Evolutionary conservation across 805 yeast genomes (phyloP).

Genomic region (Lachancea dasiensis): DNA sequence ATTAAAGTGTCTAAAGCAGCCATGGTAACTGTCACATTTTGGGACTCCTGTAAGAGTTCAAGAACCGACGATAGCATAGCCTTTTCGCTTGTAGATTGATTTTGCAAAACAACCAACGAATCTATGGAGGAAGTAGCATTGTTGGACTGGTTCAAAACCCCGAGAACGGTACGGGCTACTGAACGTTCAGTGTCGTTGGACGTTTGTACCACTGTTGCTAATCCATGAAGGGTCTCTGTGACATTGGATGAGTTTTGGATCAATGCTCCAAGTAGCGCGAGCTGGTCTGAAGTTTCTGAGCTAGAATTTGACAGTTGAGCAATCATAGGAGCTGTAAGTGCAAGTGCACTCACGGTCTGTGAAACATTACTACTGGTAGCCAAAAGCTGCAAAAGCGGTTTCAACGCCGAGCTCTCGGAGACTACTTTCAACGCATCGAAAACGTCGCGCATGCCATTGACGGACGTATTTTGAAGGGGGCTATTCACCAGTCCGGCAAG

Average conservation of each 20-base stretch:
- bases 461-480: conserved; percentile 6
- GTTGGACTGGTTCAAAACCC: conserved; percentile 20
- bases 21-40: conserved; percentile 22
- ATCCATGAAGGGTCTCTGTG: conserved; percentile 17
- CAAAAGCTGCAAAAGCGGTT: conserved; percentile 28
- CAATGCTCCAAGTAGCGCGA: conserved; percentile 14
- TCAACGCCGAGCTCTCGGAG: conserved; percentile 25
- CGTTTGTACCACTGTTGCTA: conserved; percentile 16
- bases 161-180: conserved; percentile 17
- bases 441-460: conserved; percentile 17
- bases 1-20: conserved; percentile 17
- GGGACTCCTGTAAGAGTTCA: conserved; percentile 17
- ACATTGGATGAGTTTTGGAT: conserved; percentile 17
- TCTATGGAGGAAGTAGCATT: conserved; percentile 24
- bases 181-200: conserved; percentile 10
- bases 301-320: conserved; percentile 12
- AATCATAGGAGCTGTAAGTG: conserved; percentile 26
- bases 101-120: conserved; percentile 21
- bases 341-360: conserved; percentile 23
- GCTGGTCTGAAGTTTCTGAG: conserved; percentile 9
- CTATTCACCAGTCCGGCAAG: conserved; percentile 26
- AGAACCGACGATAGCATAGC: conserved; percentile 25
- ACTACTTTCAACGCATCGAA: conserved; percentile 23
- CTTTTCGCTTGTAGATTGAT: conserved; percentile 20
- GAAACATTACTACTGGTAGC: conserved; percentile 21